phyloP scores from a whole-genome alignment of 352 stramenopile genomes.

The Phytophthora megakarya region DNA sequence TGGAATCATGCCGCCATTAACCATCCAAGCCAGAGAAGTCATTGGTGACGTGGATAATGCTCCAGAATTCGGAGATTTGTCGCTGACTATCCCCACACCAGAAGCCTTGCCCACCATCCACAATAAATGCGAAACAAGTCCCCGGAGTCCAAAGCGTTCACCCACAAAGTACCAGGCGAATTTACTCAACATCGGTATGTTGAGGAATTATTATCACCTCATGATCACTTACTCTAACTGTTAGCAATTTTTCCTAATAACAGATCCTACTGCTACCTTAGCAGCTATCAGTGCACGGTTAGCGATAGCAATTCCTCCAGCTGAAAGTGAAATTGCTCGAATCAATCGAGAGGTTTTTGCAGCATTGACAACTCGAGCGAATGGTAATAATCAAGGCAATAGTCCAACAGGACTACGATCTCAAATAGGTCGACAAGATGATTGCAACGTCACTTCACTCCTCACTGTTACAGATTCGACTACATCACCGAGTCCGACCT shows the following conservation, averaged over 20 bases:
- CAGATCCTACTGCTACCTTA: slow-evolving; percentile 49
- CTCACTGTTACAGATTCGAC: neutral
- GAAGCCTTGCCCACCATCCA: slow-evolving; percentile 5
- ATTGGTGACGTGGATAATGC: neutral
- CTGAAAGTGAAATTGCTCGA: slow-evolving; percentile 72
- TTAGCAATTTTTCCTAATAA: neutral
- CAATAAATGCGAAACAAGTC: slow-evolving; percentile 17
- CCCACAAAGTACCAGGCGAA: slow-evolving; percentile 37
- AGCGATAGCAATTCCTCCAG: slow-evolving; percentile 52
- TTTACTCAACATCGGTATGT: slow-evolving; percentile 51
- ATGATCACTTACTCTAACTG: neutral
- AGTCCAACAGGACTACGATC: slow-evolving; percentile 16
- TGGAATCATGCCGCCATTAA: neutral
- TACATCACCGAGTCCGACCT: slow-evolving; percentile 16
- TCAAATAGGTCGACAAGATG: neutral
- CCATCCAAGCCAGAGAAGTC: neutral
- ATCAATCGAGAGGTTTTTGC: slow-evolving; percentile 64
- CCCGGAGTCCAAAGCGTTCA: slow-evolving; percentile 28
- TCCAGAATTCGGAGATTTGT: slow-evolving; percentile 7
- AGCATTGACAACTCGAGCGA: slow-evolving; percentile 23
- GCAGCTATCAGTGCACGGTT: slow-evolving; percentile 70
- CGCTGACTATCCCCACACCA: slow-evolving; percentile 3
- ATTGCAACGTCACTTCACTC: neutral
- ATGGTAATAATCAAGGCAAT: slow-evolving; percentile 18
- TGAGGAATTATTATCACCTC: neutral